Evolutionary conservation across 148 eudicot genomes (phyloP).

Genomic region (Silene latifolia): DNA sequence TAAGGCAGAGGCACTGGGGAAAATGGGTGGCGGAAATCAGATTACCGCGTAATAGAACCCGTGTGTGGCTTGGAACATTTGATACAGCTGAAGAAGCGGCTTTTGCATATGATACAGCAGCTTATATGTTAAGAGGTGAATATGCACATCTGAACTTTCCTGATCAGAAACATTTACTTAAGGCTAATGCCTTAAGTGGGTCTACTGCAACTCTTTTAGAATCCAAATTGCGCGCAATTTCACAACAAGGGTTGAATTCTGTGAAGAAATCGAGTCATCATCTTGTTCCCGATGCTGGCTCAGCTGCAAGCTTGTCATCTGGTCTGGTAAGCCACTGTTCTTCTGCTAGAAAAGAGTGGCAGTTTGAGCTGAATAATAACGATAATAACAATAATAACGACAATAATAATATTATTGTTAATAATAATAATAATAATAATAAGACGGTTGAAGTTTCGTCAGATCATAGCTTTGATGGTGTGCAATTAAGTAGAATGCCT

Average conservation of each 20-base stretch:
- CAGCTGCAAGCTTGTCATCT: neutral
- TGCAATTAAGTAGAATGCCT: constrained; percentile 91
- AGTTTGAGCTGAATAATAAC: constrained; percentile 26
- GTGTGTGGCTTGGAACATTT: constrained; percentile 93
- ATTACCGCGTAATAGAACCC: constrained; percentile 71
- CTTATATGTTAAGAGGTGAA: constrained; percentile 82
- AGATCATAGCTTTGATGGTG: constrained; percentile 41
- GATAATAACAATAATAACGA: constrained; percentile 23
- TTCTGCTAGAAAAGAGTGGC: constrained; percentile 30
- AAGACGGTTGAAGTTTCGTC: constrained; percentile 21
- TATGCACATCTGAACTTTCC: constrained; percentile 90
- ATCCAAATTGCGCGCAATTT: constrained; percentile 61
- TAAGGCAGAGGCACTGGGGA: constrained; percentile 96
- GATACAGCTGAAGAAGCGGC: constrained; percentile 94
- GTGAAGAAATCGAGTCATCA: constrained; percentile 26
- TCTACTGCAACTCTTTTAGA: constrained; percentile 69
- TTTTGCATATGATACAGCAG: constrained; percentile 87
- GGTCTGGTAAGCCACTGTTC: neutral
- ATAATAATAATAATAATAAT: constrained; percentile 18
- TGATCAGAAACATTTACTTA: constrained; percentile 63
- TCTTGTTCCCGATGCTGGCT: neutral
- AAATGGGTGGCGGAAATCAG: constrained; percentile 98
- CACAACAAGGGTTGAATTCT: constrained; percentile 27
- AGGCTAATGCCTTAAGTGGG: constrained; percentile 42
- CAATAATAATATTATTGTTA: no score